Evolutionary conservation across 164 flowering plant species (phyloP), one percentile per base, ranked within the genome.

Genomic region (Tetracentron sinense): DNA sequence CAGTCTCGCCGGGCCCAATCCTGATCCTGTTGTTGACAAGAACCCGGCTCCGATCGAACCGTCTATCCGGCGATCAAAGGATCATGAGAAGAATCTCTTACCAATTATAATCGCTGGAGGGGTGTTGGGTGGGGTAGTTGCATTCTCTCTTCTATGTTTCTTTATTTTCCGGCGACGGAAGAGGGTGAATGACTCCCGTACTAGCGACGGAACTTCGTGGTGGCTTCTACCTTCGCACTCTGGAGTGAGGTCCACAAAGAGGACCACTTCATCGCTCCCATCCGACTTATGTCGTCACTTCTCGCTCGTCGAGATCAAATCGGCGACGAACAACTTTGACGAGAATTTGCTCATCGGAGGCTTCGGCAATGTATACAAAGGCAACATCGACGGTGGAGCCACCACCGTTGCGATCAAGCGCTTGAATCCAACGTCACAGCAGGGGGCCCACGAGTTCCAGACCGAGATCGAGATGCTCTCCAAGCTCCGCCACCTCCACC

Each of bases 361-460:
- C 6, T 79, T 75, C 44, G 85, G 81, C 0, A 71, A 69, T 3
- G 85, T 82, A 7, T 82, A 82, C 71, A 75, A 73, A 54, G 83
- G 85, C 0, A 16, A 19, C 44, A 63, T 82, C 47, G 68, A 74
- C 25, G 60, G 64, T 1, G 75, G 75, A 1, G 26, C 64, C 20
- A 65, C 58, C 15, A 31, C 47, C 0, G 83, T 82, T 2, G 86
- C 84, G 7, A 58, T 82, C 14, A 82, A 80, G 42, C 76, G 82
- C 56, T 44, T 69, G 63, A 69, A 67, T 1, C 63, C 75, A 0
- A 30, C 22, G 0, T 75, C 83, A 0, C 48, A 60, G 20, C 79
- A 81, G 19, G 84, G 83, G 17, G 67, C 55, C 7, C 58, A n/a
- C 23, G 82, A 79, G 69, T 79, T 79, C 69, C 14, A 42, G 46